phyloP scores from a whole-genome alignment of 805 yeast genomes.

The Candida palmyrensis region DNA sequence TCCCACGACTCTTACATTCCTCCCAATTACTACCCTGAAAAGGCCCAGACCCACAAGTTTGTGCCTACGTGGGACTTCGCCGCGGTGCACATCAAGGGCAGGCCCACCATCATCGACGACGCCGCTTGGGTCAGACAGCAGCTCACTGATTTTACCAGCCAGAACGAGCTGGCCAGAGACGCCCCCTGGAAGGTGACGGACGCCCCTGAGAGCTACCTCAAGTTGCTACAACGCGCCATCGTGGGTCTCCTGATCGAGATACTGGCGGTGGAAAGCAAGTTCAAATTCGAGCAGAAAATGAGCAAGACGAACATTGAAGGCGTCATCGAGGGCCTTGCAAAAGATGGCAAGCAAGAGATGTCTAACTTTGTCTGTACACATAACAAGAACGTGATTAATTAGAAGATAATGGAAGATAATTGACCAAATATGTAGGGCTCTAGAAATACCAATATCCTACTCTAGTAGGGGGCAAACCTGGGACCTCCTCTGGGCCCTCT shows the following conservation, averaged over 20 bases:
- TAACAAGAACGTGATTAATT: too few relatives aligned
- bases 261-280: conserved; percentile 43
- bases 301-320: conserved; percentile 44
- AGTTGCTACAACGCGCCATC: conserved; percentile 42
- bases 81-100: conserved; percentile 52
- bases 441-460: not conserved
- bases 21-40: conserved; percentile 56
- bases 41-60: conserved; percentile 50
- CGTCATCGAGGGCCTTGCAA: conserved; percentile 41
- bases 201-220: conserved; percentile 47
- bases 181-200: conserved; percentile 52
- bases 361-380: conserved; percentile 19
- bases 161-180: conserved; percentile 40
- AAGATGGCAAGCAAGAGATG: conserved; percentile 27
- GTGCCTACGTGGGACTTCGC: conserved; percentile 74
- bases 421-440: not conserved
- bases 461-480: conserved; percentile 4
- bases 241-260: conserved; percentile 54
- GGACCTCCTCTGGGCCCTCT: conserved; percentile 16
- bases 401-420: not conserved
- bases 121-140: conserved; percentile 41
- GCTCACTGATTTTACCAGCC: conserved; percentile 39
- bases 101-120: conserved; percentile 40
- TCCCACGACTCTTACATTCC: conserved; percentile 48
- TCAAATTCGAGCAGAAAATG: conserved; percentile 54